Conservation (phyloP, 176 grass and related monocot genomes). For the Elaeis guineensis region DNA sequence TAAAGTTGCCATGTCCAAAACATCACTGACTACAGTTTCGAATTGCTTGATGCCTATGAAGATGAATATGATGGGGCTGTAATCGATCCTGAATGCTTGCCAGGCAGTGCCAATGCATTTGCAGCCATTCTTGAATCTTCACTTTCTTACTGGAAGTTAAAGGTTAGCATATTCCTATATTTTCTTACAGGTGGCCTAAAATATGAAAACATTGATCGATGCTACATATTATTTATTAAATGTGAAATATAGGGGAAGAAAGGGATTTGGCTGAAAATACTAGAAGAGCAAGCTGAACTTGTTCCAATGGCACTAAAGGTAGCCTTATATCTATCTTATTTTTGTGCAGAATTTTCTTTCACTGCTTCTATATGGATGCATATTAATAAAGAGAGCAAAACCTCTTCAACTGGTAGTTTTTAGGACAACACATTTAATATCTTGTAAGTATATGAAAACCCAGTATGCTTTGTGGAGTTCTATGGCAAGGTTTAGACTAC, state of each 20-base stretch:
- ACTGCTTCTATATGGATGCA: too few relatives aligned
- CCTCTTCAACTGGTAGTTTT: too few relatives aligned
- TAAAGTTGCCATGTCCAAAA: slow-evolving; percentile 27
- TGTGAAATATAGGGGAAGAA: slow-evolving; percentile 39
- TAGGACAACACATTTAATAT: too few relatives aligned
- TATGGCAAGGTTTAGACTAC: too few relatives aligned
- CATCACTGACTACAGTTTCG: slow-evolving; percentile 20
- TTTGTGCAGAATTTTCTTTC: too few relatives aligned
- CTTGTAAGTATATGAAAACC: too few relatives aligned
- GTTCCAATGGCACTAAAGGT: slow-evolving; percentile 57
- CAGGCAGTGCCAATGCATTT: slow-evolving; percentile 46
- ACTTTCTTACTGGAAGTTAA: slow-evolving; percentile 42
- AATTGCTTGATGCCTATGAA: slow-evolving; percentile 45
- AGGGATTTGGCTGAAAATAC: slow-evolving; percentile 58
- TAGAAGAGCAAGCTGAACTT: slow-evolving; percentile 46
- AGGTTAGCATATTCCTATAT: slow-evolving; percentile 18
- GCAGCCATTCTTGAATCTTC: slow-evolving; percentile 35
- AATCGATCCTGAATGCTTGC: slow-evolving; percentile 35
- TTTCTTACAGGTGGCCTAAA: background rate
- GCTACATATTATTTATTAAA: slow-evolving; percentile 1
- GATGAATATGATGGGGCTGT: slow-evolving; percentile 66
- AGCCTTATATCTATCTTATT: slow-evolving; percentile 2
- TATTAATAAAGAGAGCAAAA: too few relatives aligned
- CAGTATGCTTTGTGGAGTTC: too few relatives aligned
- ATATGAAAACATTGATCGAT: background rate